These are phyloP conservation scores for Mangifera indica DNA, from an alignment of 345 rosid species.

Conservation along the genomic window DNA sequence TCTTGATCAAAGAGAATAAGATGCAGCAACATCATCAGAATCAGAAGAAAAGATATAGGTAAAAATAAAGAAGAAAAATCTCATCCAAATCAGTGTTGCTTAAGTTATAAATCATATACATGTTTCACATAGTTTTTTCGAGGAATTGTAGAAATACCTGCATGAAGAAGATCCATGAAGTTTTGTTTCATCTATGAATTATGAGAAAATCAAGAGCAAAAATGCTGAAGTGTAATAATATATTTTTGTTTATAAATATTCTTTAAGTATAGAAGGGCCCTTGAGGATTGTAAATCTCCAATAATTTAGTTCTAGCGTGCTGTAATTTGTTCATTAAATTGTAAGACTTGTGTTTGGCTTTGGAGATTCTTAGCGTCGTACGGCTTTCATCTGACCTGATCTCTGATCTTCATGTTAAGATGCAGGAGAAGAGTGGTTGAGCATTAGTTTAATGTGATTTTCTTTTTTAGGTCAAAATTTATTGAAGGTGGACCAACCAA, in stretches of 20 bases:
- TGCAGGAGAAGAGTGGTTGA: no score
- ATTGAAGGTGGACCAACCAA: neutral
- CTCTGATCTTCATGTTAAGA: no score
- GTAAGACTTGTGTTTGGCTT: no score
- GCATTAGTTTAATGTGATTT: neutral
- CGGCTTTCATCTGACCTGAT: no score
- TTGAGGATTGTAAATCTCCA: conserved; percentile 20
- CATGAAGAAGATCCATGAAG: conserved; percentile 16
- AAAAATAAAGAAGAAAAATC: conserved; percentile 1
- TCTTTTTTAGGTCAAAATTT: neutral
- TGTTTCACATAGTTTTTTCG: conserved; percentile 19
- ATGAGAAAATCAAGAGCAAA: neutral
- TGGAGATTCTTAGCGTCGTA: no score
- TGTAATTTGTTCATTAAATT: no score
- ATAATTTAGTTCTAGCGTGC: neutral
- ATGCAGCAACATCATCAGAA: conserved; percentile 42
- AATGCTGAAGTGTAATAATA: neutral
- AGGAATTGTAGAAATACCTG: conserved; percentile 20
- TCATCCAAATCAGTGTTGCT: no score
- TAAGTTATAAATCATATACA: conserved; percentile 7
- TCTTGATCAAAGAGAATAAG: conserved; percentile 51
- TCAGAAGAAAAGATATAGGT: conserved; percentile 35
- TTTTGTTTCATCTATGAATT: conserved; percentile 3
- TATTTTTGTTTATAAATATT: conserved; percentile 3
- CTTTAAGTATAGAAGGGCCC: neutral